Conservation (phyloP, 2,329 filamentous ascomycete species). For the Cladophialophora immunda region DNA sequence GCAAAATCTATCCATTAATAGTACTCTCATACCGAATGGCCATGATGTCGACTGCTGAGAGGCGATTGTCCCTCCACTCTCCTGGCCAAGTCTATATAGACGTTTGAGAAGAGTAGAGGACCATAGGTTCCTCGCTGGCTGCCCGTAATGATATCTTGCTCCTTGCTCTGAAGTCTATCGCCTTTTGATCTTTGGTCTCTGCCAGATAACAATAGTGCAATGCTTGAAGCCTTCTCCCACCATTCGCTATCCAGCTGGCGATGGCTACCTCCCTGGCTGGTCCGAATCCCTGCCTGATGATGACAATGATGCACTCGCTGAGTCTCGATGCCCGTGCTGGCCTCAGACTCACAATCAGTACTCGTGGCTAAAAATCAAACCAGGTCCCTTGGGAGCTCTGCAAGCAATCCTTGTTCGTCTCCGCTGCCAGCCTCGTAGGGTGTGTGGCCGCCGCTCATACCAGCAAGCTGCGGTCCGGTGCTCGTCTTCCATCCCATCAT, state of each 20-base stretch:
- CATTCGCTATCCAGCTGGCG: not conserved
- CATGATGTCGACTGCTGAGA: not conserved
- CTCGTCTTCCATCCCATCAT: constrained; percentile 34
- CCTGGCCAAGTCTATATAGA: not conserved
- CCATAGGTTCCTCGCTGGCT: not conserved
- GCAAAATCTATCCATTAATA: too few relatives aligned
- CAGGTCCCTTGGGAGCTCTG: constrained; percentile 29
- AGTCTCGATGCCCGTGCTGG: not conserved
- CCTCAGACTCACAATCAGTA: not conserved
- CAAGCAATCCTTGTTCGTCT: constrained; percentile 35
- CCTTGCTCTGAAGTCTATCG: not conserved
- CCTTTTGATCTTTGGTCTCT: not conserved
- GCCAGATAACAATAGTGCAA: not conserved
- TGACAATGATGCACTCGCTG: not conserved
- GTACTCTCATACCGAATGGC: too few relatives aligned
- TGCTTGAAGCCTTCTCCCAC: not conserved
- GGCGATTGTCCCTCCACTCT: not conserved
- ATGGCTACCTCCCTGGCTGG: not conserved
- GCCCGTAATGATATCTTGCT: not conserved
- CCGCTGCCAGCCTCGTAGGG: constrained; percentile 31
- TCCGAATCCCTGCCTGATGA: not conserved
- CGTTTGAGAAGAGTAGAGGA: too few relatives aligned
- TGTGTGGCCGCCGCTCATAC: constrained; percentile 10
- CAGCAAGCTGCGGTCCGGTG: constrained; percentile 10
- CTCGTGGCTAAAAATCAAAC: not conserved